Conservation (phyloP, 1,284 basidiomycete genomes). For the Puccinia triticina region DNA sequence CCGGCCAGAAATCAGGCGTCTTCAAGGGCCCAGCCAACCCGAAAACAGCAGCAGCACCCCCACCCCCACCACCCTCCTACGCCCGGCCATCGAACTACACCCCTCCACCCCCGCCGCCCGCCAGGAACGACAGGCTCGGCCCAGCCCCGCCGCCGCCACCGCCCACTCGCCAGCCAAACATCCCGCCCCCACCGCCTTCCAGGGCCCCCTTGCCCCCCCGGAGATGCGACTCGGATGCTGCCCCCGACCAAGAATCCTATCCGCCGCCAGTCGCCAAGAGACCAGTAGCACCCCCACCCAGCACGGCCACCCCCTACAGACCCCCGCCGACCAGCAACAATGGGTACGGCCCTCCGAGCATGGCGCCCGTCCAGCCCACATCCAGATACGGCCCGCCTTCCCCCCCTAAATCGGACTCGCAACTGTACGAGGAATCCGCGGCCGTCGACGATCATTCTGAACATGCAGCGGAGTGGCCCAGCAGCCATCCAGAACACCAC, state of each 20-base stretch:
- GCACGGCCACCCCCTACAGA: slow-evolving; percentile 7
- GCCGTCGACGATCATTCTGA: not conserved
- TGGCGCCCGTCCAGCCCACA: slow-evolving; percentile 27
- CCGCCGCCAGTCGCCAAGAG: slow-evolving; percentile 8
- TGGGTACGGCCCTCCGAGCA: slow-evolving; percentile 25
- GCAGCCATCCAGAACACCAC: not conserved
- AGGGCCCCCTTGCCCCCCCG: not conserved
- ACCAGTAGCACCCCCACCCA: not conserved
- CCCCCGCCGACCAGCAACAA: not conserved
- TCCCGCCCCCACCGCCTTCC: slow-evolving; percentile 14
- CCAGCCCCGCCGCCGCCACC: not conserved
- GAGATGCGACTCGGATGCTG: not conserved
- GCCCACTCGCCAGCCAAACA: not conserved
- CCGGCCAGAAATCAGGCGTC: slow-evolving; percentile 47
- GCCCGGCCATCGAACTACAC: not conserved
- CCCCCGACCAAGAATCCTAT: slow-evolving; percentile 19
- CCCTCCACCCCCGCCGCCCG: slow-evolving; percentile 7
- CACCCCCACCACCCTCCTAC: not conserved
- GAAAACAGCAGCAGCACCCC: not conserved
- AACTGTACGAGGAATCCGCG: not conserved
- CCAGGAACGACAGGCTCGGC: not conserved
- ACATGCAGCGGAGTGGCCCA: not conserved
- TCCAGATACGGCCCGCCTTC: slow-evolving; percentile 45
- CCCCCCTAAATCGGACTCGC: slow-evolving; percentile 7
- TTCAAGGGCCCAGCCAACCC: slow-evolving; percentile 31